phyloP scores from a whole-genome alignment of 257 asterid genomes.

The Echium plantagineum region DNA sequence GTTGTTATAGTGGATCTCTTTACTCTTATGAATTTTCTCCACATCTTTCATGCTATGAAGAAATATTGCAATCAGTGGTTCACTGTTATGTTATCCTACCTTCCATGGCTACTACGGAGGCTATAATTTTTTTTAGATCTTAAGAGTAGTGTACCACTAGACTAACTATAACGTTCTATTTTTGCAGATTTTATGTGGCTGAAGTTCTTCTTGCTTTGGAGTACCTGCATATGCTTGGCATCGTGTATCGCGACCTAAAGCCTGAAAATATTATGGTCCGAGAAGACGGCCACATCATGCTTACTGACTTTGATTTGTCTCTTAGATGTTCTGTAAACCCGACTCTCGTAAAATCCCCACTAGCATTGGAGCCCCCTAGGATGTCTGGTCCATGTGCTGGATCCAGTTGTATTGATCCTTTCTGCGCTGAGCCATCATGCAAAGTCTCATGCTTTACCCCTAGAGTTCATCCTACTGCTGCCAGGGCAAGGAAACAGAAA shows the following conservation, averaged over 20 bases:
- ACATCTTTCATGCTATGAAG: too few species aligned
- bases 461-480: constrained; percentile 32
- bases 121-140: too few species aligned
- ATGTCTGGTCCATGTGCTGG: constrained; percentile 85
- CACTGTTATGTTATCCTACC: neutral
- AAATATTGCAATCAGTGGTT: neutral
- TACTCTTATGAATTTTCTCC: too few species aligned
- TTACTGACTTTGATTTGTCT: constrained; percentile 85
- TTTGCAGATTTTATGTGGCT: constrained; percentile 72
- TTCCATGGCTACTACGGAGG: neutral
- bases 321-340: constrained; percentile 86
- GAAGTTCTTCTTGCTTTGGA: constrained; percentile 92
- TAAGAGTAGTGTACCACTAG: neutral
- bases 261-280: constrained; percentile 87
- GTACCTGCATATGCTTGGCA: constrained; percentile 90
- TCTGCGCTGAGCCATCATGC: constrained; percentile 88
- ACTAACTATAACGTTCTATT: neutral
- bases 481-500: constrained; percentile 44
- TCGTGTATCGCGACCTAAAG: constrained; percentile 82
- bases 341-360: constrained; percentile 46
- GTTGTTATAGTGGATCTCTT: too few species aligned
- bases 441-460: constrained; percentile 88
- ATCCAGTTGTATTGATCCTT: constrained; percentile 87
- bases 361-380: constrained; percentile 50
- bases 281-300: constrained; percentile 92